These are phyloP conservation scores for Emergomyces pasteurianus DNA, from an alignment of 2,329 filamentous ascomycete species.

Conservation along the genomic window DNA sequence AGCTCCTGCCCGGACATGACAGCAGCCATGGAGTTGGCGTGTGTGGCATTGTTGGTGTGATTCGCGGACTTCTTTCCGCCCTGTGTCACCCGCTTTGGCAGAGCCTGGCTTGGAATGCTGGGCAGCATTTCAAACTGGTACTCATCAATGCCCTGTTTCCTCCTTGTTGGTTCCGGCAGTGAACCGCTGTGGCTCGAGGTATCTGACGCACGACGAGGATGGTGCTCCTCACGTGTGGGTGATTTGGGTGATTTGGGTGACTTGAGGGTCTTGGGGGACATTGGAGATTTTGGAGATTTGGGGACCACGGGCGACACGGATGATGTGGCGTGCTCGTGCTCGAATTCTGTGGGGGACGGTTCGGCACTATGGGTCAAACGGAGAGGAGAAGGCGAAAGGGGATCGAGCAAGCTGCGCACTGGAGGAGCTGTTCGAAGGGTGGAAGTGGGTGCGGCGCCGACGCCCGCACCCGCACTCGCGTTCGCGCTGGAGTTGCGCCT, in stretches of 20 bases:
- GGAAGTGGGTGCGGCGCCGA: constrained; percentile 19
- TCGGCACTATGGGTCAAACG: constrained; percentile 22
- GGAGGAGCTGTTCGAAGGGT: constrained; percentile 11
- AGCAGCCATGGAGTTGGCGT: constrained; percentile 35
- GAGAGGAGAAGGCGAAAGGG: constrained; percentile 20
- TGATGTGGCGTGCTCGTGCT: constrained; percentile 13
- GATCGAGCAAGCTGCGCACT: constrained; percentile 28
- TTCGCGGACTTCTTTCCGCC: constrained; percentile 23
- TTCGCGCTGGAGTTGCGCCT: constrained; percentile 30
- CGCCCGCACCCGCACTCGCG: constrained; percentile 26
- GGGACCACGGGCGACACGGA: constrained; percentile 10
- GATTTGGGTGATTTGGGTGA: background rate
- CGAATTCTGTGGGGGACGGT: constrained; percentile 23
- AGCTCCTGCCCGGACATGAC: constrained; percentile 32
- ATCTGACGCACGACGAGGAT: constrained; percentile 23
- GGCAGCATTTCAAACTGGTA: constrained; percentile 37
- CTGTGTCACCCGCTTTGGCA: constrained; percentile 33
- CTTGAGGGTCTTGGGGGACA: no score
- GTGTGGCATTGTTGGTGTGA: constrained; percentile 11
- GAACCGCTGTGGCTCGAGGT: constrained; percentile 11
- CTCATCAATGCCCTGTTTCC: constrained; percentile 17
- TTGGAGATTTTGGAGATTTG: background rate
- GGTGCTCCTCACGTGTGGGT: constrained; percentile 20
- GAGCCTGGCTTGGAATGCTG: constrained; percentile 31
- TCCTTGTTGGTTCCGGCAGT: constrained; percentile 13